Evolutionary conservation across 2,329 filamentous ascomycete genomes (phyloP).

Genomic region (Cladophialophora carrionii): DNA sequence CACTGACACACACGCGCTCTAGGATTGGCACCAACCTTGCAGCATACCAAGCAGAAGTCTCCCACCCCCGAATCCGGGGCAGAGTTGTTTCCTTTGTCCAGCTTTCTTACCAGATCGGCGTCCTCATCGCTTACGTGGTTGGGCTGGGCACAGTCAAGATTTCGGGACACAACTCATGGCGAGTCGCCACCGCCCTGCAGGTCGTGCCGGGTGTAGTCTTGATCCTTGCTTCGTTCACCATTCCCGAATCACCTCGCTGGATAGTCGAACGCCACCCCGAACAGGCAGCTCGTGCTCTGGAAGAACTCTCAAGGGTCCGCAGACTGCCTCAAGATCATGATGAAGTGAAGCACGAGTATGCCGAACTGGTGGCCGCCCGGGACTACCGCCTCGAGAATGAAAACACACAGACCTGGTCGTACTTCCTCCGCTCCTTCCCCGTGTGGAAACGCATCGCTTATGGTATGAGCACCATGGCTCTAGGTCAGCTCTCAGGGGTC

Average conservation of each 20-base stretch:
- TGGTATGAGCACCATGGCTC: background rate
- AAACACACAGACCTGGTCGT: background rate
- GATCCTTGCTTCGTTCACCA: constrained; percentile 46
- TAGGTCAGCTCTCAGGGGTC: background rate
- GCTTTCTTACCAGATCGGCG: constrained; percentile 52
- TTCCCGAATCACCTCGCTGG: constrained; percentile 46
- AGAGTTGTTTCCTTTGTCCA: constrained; percentile 38
- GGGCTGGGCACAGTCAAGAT: constrained; percentile 45
- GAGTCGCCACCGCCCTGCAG: constrained; percentile 48
- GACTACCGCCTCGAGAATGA: background rate
- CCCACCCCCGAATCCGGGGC: constrained; percentile 5
- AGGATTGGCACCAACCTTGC: background rate
- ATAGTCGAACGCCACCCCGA: constrained; percentile 45
- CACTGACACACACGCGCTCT: background rate
- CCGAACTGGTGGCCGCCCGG: background rate
- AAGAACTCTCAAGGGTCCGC: background rate
- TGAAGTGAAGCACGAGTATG: background rate
- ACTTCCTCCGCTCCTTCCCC: background rate
- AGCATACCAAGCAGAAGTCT: constrained; percentile 6
- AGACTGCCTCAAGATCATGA: background rate
- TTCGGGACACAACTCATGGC: background rate
- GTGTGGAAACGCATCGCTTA: background rate
- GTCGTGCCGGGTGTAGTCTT: constrained; percentile 48
- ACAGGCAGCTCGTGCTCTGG: background rate
- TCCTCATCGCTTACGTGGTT: constrained; percentile 51